Evolutionary conservation across 2,329 filamentous ascomycete genomes (phyloP), one percentile per base, ranked within the genome.

Genomic region (Colletotrichum spinosum): DNA sequence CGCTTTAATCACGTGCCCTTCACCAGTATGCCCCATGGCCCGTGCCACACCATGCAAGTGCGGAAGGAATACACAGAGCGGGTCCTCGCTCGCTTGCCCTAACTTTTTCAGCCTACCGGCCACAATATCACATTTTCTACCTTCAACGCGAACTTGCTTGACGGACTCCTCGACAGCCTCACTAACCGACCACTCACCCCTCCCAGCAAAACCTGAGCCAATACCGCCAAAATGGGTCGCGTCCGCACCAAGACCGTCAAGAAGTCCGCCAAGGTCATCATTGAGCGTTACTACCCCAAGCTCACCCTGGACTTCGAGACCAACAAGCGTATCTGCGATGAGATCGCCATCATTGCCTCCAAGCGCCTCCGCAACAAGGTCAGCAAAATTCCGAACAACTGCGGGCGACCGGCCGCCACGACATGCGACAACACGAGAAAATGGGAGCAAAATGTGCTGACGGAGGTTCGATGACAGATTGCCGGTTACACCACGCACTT

Each of bases 281-380:
- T 99, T 85, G 94, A 97, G 92, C 90, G 92, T 74, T 97, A 96
- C 88, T 97, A 97, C 87, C 96, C 96, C 80, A 94, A 93, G 86
- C 89, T 99, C 82, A 97, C 94, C 72, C 93, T 98, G 80, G 96
- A 99, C 88, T 99, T 99, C 87, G 96, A 99, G 91, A 97, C 93
- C 90, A 97, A 97, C 92, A 97, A 97, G 92, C 89, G 94, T 78
- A 97, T 98, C 79, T 98, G 96, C 88, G 96, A 98, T 94, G 96
- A 99, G 87, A 96, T 99, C 77, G 96, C 96, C 80, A 97, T 99
- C 84, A 99, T 99, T 81, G 93, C 96, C 76, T 97, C 92, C 77
- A 99, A 99, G 93, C 91, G 97, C 81, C 92, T 99, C 78, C 91
- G 96, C 86, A 99, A 99, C 92, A 99, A 99, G 93, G 93, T 97